A percentile compares a stretch with the other conserved stretches of the same genome.
phyloP scores from a whole-genome alignment of 2,329 filamentous ascomycete genomes.

The Penicillium polonicum region DNA sequence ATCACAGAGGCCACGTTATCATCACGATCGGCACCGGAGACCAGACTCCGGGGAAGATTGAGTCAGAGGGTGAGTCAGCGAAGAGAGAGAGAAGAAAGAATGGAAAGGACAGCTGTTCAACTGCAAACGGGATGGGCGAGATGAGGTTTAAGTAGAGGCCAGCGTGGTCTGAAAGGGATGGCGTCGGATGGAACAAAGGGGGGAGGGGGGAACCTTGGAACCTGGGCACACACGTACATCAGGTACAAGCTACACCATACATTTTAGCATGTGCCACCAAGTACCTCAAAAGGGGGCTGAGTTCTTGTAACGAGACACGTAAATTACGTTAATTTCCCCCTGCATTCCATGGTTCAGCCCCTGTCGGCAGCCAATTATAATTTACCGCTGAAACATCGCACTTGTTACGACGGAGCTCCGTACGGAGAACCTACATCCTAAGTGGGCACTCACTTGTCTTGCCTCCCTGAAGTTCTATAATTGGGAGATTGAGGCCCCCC shows the following conservation, averaged over 20 bases:
- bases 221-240: not conserved
- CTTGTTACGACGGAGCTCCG: not conserved
- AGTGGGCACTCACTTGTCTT: not conserved
- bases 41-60: conserved; percentile 23
- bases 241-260: conserved; percentile 3
- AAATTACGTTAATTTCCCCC: conserved; percentile 14
- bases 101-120: conserved; percentile 39
- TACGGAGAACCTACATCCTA: not conserved
- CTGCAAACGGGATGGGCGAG: conserved; percentile 12
- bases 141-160: conserved; percentile 42
- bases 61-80: conserved; percentile 18
- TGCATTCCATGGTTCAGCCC: conserved; percentile 14
- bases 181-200: conserved; percentile 8
- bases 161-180: conserved; percentile 36
- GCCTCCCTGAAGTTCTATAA: not conserved
- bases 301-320: conserved; percentile 4
- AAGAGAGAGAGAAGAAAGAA: conserved; percentile 8
- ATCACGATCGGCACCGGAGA: conserved; percentile 34
- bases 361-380: not conserved
- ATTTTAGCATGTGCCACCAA: not conserved
- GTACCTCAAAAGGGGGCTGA: conserved; percentile 2
- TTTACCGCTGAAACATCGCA: not conserved
- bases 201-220: not conserved
- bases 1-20: conserved; percentile 37
- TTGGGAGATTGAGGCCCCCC: not conserved